Conservation (phyloP, 192 early-diverging fungal genomes). For the Anaeromyces robustus region DNA sequence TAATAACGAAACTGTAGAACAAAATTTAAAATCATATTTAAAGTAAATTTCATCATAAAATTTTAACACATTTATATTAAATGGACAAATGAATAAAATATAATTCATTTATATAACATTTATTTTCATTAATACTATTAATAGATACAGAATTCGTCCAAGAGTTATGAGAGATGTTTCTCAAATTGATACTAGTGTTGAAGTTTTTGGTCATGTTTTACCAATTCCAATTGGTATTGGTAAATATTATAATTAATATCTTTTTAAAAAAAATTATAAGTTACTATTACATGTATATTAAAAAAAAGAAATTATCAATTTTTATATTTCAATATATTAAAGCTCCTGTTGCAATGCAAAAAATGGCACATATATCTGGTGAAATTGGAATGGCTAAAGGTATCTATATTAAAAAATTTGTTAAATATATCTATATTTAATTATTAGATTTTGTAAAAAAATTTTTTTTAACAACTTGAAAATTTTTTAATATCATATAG, state of each 20-base stretch:
- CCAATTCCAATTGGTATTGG: neutral
- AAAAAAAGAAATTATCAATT: no score
- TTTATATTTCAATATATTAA: conserved; percentile 8
- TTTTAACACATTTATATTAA: no score
- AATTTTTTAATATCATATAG: neutral
- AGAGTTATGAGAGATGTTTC: conserved; percentile 6
- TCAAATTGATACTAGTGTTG: neutral
- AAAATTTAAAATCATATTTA: neutral
- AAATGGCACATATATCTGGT: conserved; percentile 35
- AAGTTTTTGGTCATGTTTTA: neutral
- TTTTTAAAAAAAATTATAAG: no score
- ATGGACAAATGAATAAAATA: no score
- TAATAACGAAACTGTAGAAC: neutral
- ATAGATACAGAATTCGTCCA: conserved; percentile 3
- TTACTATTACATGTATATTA: no score
- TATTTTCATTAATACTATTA: no score
- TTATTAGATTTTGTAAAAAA: no score
- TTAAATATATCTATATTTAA: no score
- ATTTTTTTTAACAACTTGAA: no score
- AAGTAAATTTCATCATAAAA: neutral
- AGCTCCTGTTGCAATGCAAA: conserved; percentile 62
- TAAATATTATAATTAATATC: neutral
- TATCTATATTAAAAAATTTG: neutral
- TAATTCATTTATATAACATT: no score
- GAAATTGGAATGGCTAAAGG: neutral